Percentiles rank a stretch among this genome's conserved stretches.
These are phyloP conservation scores for Thozetella sp. DNA, from an alignment of 495 filamentous ascomycete genomes.

Conservation along the genomic window DNA sequence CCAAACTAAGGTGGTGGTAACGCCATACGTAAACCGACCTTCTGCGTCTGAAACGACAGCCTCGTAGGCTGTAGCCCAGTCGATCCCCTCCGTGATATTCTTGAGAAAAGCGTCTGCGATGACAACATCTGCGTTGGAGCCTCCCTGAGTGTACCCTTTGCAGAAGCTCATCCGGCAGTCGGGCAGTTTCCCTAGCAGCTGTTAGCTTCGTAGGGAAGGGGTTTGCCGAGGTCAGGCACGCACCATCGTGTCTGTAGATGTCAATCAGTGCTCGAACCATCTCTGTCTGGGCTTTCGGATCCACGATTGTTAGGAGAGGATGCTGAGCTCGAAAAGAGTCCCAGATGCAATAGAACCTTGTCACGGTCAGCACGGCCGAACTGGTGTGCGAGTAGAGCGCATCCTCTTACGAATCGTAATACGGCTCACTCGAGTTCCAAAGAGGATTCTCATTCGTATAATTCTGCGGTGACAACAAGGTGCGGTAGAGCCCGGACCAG, in stretches of 20 bases:
- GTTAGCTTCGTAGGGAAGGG: conserved; percentile 14
- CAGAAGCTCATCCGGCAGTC: conserved; percentile 63
- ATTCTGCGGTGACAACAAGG: conserved; percentile 69
- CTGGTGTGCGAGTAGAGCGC: conserved; percentile 33
- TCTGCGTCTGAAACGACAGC: conserved; percentile 74
- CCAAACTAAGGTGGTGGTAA: conserved; percentile 15
- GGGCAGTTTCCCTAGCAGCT: conserved; percentile 48
- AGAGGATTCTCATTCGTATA: conserved; percentile 76
- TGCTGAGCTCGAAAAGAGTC: conserved; percentile 74
- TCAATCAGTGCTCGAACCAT: conserved; percentile 72
- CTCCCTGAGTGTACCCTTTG: conserved; percentile 73
- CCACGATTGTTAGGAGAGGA: conserved; percentile 66
- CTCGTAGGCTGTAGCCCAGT: conserved; percentile 70
- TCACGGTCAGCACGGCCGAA: conserved; percentile 5
- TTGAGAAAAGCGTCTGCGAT: conserved; percentile 71
- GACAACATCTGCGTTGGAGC: conserved; percentile 74
- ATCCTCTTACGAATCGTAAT: conserved; percentile 65
- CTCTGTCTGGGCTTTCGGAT: conserved; percentile 62
- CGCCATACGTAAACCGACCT: conserved; percentile 26
- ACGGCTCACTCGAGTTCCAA: conserved; percentile 73
- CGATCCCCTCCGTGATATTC: conserved; percentile 56
- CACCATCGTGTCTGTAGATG: conserved; percentile 67
- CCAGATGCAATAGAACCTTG: conserved; percentile 72
- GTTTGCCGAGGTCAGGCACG: conserved; percentile 27
- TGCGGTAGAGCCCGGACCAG: conserved; percentile 69